A percentile compares a stretch with the other conserved stretches of the same genome.
phyloP scores from a whole-genome alignment of 148 eudicot genomes.

The Chenopodium album region DNA sequence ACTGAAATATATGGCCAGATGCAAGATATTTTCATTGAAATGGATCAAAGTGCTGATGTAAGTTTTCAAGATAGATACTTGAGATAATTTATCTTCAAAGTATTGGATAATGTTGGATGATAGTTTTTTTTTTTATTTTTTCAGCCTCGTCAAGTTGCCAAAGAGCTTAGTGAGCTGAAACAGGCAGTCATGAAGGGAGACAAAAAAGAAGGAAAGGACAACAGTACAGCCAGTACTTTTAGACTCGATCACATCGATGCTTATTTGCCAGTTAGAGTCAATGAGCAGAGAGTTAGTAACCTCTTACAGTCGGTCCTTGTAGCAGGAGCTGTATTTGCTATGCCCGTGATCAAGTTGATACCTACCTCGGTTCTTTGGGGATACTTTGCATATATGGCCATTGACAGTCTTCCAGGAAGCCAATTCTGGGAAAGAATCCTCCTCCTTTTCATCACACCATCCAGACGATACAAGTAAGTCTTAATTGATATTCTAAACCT shows the following conservation, averaged over 20 bases:
- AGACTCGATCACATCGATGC: conserved; percentile 71
- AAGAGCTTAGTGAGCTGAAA: conserved; percentile 46
- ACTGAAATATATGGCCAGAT: conserved; percentile 56
- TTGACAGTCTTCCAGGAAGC: conserved; percentile 84
- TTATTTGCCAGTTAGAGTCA: conserved; percentile 75
- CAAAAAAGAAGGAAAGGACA: conserved; percentile 38
- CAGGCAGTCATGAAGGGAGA: conserved; percentile 57
- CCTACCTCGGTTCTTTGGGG: conserved; percentile 97
- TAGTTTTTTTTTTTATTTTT: neutral
- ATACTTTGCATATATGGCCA: conserved; percentile 85
- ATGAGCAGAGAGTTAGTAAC: conserved; percentile 84
- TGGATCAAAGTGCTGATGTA: conserved; percentile 49
- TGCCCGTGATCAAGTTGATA: conserved; percentile 68
- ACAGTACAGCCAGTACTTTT: conserved; percentile 23
- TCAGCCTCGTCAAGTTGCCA: conserved; percentile 39
- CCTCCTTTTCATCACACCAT: conserved; percentile 62
- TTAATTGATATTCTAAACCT: neutral
- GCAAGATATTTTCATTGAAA: conserved; percentile 53
- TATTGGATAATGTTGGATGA: neutral
- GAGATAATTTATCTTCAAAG: neutral
- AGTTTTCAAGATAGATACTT: conserved; percentile 16
- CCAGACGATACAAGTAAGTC: conserved; percentile 70
- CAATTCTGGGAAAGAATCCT: conserved; percentile 83
- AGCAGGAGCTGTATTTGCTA: conserved; percentile 51
- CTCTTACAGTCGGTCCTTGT: conserved; percentile 70